Base-by-base conservation (phyloP, 208 protist species). In the Leptomonas pyrrhocoris region DNA sequence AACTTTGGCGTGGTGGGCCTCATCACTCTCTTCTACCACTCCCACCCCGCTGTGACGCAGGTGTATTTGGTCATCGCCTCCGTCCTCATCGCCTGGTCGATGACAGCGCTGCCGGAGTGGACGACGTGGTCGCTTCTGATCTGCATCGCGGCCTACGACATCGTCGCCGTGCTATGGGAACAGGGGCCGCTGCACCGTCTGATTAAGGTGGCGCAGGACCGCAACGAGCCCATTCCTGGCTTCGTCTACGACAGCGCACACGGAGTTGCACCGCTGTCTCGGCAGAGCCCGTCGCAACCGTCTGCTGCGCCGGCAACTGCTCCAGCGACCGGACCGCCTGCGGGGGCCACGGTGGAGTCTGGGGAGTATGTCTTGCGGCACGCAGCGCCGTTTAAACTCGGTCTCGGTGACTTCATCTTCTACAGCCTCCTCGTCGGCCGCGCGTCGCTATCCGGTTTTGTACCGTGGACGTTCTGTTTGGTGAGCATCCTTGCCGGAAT, bases 361-460 rank as follows among this genome's bases (percentile, higher is more conserved):
- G 23, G 59, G 42, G 60, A 60, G 48, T 6, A 12, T 11, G 48
- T 58, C 18, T 8, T 64, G 30, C 49, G 54, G 21, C 48, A 63
- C 51, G 50, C 61, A 30, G 46, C 65, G 4, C 84, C 88, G 8
- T 89, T 93, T 74, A 86, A 94, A 66, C 77, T 97, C 0, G 92
- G 92, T 6, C 64, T 97, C 13, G 92, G 92, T 15, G 92, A 97
- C 67, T 95, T 97, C 56, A 85, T 94, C 31, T 97, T 97, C 77
- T 97, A 94, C 74, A 85, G 85, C 61, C 58, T 97, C 21, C 76
- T 97, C 42, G 81, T 89, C 23, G 88, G 83, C 21, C 83, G 74
- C 40, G 85, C 89, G 12, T 80, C 80, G 8, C 31, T 58, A 8
- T 85, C 78, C 21, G 73, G 83, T 57, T 81, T 88, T 48, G 56